Percentiles rank a stretch among this genome's conserved stretches.
phyloP scores from a whole-genome alignment of 495 filamentous ascomycete species.

The Sabuloglossum arenarium region DNA sequence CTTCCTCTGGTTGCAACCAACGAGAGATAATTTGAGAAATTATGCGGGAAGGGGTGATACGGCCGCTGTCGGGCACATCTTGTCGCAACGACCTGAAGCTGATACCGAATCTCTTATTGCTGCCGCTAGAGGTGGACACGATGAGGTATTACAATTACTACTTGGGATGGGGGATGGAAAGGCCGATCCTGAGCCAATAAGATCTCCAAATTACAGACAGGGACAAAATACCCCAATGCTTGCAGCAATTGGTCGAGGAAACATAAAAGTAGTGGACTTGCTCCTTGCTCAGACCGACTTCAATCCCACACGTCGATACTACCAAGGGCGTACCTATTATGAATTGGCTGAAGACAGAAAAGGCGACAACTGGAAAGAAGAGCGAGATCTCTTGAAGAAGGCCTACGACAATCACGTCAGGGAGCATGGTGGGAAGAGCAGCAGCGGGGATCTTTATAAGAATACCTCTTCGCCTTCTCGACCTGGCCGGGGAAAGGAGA shows the following conservation, averaged over 20 bases:
- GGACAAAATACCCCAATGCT: slow-evolving; percentile 74
- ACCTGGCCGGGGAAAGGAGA: neutral
- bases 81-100: slow-evolving; percentile 54
- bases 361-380: slow-evolving; percentile 77
- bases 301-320: slow-evolving; percentile 47
- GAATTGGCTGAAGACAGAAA: slow-evolving; percentile 65
- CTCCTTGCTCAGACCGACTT: slow-evolving; percentile 60
- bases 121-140: slow-evolving; percentile 82
- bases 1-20: slow-evolving; percentile 38
- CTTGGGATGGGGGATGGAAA: slow-evolving; percentile 62
- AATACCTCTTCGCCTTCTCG: neutral
- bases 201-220: slow-evolving; percentile 22
- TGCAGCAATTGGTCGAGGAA: slow-evolving; percentile 79
- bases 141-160: slow-evolving; percentile 64
- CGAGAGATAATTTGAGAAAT: slow-evolving; percentile 49
- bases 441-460: neutral
- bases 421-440: neutral
- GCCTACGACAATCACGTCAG: slow-evolving; percentile 47
- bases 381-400: slow-evolving; percentile 58
- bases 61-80: slow-evolving; percentile 52
- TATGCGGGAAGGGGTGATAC: slow-evolving; percentile 71
- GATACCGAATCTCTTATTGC: slow-evolving; percentile 74
- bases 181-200: slow-evolving; percentile 48
- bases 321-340: slow-evolving; percentile 53
- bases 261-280: slow-evolving; percentile 58